Base-by-base conservation (phyloP, 2,329 filamentous ascomycete genomes). In the Colletotrichum agaves region DNA sequence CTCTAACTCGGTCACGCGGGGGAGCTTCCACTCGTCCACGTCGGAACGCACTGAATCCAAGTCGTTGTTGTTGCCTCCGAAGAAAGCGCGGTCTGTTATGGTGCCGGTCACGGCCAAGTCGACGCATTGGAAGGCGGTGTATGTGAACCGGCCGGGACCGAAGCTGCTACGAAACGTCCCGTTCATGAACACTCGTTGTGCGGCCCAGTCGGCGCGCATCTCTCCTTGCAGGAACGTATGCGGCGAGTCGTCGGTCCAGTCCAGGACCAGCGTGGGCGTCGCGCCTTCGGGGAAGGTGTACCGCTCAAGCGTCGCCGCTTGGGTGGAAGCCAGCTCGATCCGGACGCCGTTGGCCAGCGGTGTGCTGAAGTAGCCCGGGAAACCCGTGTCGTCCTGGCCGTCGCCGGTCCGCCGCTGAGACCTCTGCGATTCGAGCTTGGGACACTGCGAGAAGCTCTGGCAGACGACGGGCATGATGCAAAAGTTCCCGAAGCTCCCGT, bases 401-500 rank as follows among this genome's bases (percentile, higher is more conserved):
- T 63, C 52, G 4, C 61, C 52, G 2, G 41, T 31, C 5, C 53
- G 53, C 3, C 23, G 53, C 1, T 17, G 21, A 35, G 61, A 50
- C 6, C 52, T 33, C 13, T 21, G 52, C 11, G 17, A 4, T 31
- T 59, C 52, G 6, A 63, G 61, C 13, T 8, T 50, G 3, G 41
- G 61, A 2, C 61, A 63, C 1, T 19, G 11, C n/a, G 35, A 10
- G 23, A 63, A 35, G 13, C 21, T 17, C 2, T 21, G 12, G 21
- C 61, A 63, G 12, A 63, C 53, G 7, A 63, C 53, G 2, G 61
- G 33, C 53, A 63, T 63, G 53, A 63, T 63, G 52, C 41, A 31
- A 7, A 58, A 63, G 31, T 63, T 58, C 12, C 61, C 53, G 11
- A 50, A 63, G 53, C 61, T 63, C n/a, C 61, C 61, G 17, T 33